Base-by-base conservation (phyloP, 2,329 filamentous ascomycete genomes). In the Neonectria hederae region DNA sequence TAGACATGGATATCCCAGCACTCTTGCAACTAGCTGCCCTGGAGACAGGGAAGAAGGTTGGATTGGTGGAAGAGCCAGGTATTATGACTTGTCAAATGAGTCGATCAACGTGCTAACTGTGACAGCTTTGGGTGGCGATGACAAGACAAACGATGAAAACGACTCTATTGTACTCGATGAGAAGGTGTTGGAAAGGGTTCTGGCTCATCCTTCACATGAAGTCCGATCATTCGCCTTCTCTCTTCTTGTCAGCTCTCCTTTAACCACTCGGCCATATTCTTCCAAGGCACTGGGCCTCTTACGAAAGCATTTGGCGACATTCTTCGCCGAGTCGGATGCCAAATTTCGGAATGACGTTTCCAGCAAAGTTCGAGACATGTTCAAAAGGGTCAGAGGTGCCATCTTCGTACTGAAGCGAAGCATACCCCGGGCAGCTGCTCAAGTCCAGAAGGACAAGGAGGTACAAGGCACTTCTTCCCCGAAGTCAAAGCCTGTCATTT, bases 321-420 rank as follows among this genome's bases (percentile, higher is more conserved):
- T 95, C 67, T 91, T 97, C 75, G 88, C 93, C 3, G 94, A 97
- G 67, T 89, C 92, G 0, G 94, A 97, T 75, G 90, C 95, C 6
- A 93, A 95, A 72, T 91, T 94, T 69, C 89, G 96, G 61, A 91
- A 94, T 62, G 93, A 97, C 70, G 84, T 97, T 2, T 84, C 95
- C 26, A 89, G 89, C 24, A 87, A 92, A 66, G 88, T 91, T 2
- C 90, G 92, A 65, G 89, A 90, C 70, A 88, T 98, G 76, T 87
- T 94, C 63, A 90, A 91, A 71, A 89, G 94, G 46, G 81, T 97
- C 5, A 86, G 91, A 68, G 89, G 89, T 24, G 87, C 90, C 10
- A 87, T 90, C 19, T 83, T 85, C 19, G 83, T 85, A 10, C 78
- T 91, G 21, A 82, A 82, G 32, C 81, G 83, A 43, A 81, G 79